Evolutionary conservation across 495 filamentous ascomycete genomes (phyloP), one percentile per base, ranked within the genome.

Genomic region (Stereocaulon alpinum): DNA sequence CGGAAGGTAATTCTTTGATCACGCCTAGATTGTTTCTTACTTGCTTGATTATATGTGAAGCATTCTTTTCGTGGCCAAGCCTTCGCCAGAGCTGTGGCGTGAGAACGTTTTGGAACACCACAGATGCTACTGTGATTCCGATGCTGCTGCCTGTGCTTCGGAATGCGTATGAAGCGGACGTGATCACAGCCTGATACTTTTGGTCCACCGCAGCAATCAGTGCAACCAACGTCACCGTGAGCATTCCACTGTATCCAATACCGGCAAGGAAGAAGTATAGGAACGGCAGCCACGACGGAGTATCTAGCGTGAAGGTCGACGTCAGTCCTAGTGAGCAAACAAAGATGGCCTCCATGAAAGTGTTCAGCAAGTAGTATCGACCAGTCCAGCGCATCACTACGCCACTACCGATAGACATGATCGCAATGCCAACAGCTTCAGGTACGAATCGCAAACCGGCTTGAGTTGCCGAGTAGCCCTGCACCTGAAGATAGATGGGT

Each of bases 401-500:
- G 1, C 86, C 86, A 18, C 70, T 64, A 22, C 76, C 73, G 37
- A 89, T 65, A 14, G 81, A 85, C 24, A 79, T 77, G 53, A 85
- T 49, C 12, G 82, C 82, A 50, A 79, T 73, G 22, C 85, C 86
- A n/a, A 85, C 59, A 5, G 48, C 24, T 57, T 70, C 66, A 1
- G 80, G 80, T 10, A 87, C 74, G 10, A 89, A 67, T 32, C 79
- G 77, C 14, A 81, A 69, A 0, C 84, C 86, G 10, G 86, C 78
- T 40, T 72, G 62, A 3, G 85, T 83, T 12, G 85, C 69, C 0
- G 81, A 80, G 48, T 77, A 64, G 14, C 86, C 85, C 18, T 76
- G 74, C 22, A 84, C 77, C 66, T 88, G 84, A 58, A 86, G 81
- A 66, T 86, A 89, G 10, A 89, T 77, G 2, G 86, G 86, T 4